Evolutionary conservation across 345 rosid species (phyloP).

Genomic region (Lenwebbia sp.): DNA sequence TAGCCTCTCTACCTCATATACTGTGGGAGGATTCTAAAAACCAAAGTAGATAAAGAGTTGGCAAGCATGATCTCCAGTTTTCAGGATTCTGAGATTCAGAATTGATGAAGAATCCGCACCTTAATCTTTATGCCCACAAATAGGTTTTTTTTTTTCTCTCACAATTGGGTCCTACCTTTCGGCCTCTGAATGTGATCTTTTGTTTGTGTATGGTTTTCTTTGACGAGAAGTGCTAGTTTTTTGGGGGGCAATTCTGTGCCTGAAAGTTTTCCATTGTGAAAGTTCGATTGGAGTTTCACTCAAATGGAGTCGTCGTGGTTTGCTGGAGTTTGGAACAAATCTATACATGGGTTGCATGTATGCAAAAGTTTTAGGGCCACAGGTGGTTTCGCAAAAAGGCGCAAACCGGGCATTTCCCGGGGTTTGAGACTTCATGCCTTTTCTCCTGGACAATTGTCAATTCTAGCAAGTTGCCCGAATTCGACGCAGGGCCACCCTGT

Average conservation of each 20-base stretch:
- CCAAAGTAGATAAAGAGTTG: background rate
- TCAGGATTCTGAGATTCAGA: slow-evolving; percentile 6
- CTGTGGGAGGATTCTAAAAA: slow-evolving; percentile 10
- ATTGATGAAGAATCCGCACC: slow-evolving; percentile 15
- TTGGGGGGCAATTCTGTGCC: background rate
- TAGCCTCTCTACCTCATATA: slow-evolving; percentile 50
- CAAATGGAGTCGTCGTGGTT: background rate
- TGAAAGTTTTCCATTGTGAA: background rate
- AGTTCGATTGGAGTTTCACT: background rate
- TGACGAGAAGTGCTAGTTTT: background rate
- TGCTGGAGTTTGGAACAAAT: background rate
- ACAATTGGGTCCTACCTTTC: background rate
- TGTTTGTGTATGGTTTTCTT: background rate
- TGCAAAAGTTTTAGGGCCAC: background rate
- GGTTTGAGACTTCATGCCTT: background rate
- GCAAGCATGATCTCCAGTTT: background rate
- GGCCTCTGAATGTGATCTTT: background rate
- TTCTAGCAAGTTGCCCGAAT: background rate
- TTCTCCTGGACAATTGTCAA: background rate
- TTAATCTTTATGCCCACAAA: background rate
- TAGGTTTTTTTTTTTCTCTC: background rate
- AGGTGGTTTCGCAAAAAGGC: background rate
- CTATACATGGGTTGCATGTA: background rate
- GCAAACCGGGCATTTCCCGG: background rate
- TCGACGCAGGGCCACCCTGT: background rate